A percentile compares a stretch with the other conserved stretches of the same genome.
Conservation (phyloP, 345 rosid species). For the Salix brachista region DNA sequence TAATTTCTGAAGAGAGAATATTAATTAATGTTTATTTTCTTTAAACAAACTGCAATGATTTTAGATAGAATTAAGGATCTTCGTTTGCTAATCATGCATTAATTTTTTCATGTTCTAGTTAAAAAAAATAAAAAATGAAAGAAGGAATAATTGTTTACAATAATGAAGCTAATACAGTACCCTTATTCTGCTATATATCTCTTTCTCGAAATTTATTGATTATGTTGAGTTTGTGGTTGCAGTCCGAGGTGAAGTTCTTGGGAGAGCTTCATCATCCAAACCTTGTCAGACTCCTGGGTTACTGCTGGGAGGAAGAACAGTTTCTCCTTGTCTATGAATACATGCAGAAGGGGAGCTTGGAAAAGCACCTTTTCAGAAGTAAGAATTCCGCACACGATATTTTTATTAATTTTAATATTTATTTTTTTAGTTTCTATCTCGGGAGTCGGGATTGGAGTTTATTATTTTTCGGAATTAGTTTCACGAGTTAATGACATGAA, state of each 20-base stretch:
- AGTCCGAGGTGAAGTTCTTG: slow-evolving; percentile 76
- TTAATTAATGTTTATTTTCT: neutral
- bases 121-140: no score
- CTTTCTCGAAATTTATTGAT: no score
- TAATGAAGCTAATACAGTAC: no score
- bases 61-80: no score
- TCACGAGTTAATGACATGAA: neutral
- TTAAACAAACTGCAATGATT: neutral
- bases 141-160: no score
- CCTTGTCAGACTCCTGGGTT: slow-evolving; percentile 75
- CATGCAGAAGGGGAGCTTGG: slow-evolving; percentile 74
- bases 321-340: slow-evolving; percentile 75
- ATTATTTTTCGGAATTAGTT: neutral
- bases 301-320: slow-evolving; percentile 67
- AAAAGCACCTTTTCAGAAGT: slow-evolving; percentile 72
- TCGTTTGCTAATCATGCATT: no score
- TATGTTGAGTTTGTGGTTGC: slow-evolving; percentile 8
- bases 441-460: no score
- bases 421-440: no score
- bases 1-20: neutral
- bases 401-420: no score
- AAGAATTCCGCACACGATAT: neutral
- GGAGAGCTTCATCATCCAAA: slow-evolving; percentile 84
- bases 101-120: no score
- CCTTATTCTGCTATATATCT: no score